Evolutionary conservation across 2,329 filamentous ascomycete species (phyloP), one percentile per base, ranked within the genome.

Genomic region (Xylariaceae sp.): DNA sequence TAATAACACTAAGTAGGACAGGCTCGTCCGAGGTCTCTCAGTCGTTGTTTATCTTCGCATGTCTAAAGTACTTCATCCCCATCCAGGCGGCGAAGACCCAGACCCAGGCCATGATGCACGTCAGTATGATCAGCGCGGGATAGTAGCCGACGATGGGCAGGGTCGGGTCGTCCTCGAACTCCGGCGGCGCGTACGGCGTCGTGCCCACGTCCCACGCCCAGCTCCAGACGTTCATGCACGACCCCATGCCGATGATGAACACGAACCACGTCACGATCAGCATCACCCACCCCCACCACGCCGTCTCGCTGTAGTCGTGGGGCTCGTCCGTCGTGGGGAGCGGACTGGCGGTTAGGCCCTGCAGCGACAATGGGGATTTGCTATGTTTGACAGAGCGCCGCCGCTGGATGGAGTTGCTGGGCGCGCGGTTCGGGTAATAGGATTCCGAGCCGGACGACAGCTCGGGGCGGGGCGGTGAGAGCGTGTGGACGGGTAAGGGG

Each of bases 131-230:
- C 68, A 99, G 77, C 10, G 93, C 91, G 20, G 95, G 95, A 75
- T 99, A 99, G 74, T 99, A 99, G 9, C 96, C 95, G 10, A 96
- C 90, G 68, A 99, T 96, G 2, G 95, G 95, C 66, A 99, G 75
- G 2, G 93, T 98, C 6, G 90, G 88, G 74, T 99, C 95, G 73
- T 98, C 92, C 73, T 97, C 93, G 43, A 98, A 80, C 76, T 98
- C 93, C 2, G 93, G 93, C 48, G 93, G 93, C 51, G 93, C 93
- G 74, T 96, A 96, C 0, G 93, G 93, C 32, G 92, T 97, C 73
- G 93, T 92, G 44, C 93, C 93, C 1, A 98, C 93, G 77, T 98
- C 93, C 95, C 95, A 99, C 2, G 95, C 95, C 95, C 95, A 99
- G 73, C 88, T 95, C 95, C 95, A 99, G 20, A 98, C 86, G 20